These are phyloP conservation scores for Podila horticola DNA, from an alignment of 192 early-diverging fungal genomes.

Conservation along the genomic window DNA sequence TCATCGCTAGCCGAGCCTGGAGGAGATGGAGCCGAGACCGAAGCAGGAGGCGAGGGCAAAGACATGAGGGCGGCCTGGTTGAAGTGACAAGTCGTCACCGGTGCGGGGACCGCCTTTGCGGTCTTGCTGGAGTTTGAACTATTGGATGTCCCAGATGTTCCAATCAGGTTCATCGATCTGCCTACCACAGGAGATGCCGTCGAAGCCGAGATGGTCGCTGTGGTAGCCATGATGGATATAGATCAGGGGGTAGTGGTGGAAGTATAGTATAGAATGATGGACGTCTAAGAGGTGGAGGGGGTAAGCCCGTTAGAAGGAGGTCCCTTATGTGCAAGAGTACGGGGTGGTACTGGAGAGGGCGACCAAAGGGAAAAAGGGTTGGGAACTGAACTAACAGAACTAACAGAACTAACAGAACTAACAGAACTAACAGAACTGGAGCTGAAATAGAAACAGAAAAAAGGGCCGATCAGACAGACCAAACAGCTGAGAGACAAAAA, in stretches of 20 bases:
- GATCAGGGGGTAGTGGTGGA: neutral
- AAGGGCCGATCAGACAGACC: neutral
- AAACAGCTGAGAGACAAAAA: neutral
- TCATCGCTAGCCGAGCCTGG: neutral
- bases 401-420: no score
- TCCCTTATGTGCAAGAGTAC: no score
- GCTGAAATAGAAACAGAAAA: neutral
- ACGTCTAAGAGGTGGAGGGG: neutral
- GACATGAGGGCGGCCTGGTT: neutral
- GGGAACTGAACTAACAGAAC: neutral
- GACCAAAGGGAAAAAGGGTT: no score
- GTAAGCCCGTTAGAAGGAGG: no score
- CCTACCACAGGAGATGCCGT: conserved; percentile 43
- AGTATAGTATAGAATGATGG: neutral
- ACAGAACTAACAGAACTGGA: neutral
- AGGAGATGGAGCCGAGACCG: neutral
- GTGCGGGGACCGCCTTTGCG: neutral
- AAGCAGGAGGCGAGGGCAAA: neutral
- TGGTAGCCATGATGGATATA: conserved; percentile 44
- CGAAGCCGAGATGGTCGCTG: conserved; percentile 50
- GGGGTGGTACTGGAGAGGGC: no score
- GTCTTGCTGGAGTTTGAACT: conserved; percentile 2
- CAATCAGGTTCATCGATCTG: conserved; percentile 52
- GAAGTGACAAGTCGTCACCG: neutral
- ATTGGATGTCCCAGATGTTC: conserved; percentile 16